These are phyloP conservation scores for Aphanomyces invadans DNA, from an alignment of 352 stramenopile species.

Conservation along the genomic window DNA sequence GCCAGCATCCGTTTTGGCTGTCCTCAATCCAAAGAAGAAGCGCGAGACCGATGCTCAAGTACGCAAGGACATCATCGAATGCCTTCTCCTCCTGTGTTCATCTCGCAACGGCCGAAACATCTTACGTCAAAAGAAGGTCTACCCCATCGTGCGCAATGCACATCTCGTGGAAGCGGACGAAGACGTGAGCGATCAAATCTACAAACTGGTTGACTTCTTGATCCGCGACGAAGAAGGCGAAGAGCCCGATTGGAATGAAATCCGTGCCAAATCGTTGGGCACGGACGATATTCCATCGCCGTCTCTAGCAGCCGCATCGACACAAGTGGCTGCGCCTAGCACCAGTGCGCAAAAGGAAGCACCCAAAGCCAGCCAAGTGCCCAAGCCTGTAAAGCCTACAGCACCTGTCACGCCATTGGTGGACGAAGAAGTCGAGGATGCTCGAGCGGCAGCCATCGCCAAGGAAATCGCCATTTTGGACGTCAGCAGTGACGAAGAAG, in stretches of 20 bases:
- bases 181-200: slow-evolving; percentile 79
- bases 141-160: slow-evolving; percentile 76
- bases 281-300: slow-evolving; percentile 35
- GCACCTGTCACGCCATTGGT: slow-evolving; percentile 23
- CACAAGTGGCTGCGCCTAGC: slow-evolving; percentile 12
- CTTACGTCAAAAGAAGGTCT: slow-evolving; percentile 78
- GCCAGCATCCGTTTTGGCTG: slow-evolving; percentile 58
- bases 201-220: slow-evolving; percentile 83
- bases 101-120: slow-evolving; percentile 70
- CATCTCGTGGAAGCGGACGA: slow-evolving; percentile 74
- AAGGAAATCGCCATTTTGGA: slow-evolving; percentile 66
- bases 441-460: slow-evolving; percentile 51
- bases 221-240: slow-evolving; percentile 83
- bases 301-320: slow-evolving; percentile 25
- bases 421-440: slow-evolving; percentile 65
- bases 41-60: slow-evolving; percentile 68
- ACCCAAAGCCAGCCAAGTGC: slow-evolving; percentile 13
- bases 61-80: slow-evolving; percentile 62
- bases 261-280: slow-evolving; percentile 58
- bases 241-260: slow-evolving; percentile 72
- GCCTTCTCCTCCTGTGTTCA: slow-evolving; percentile 66
- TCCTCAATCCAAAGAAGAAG: slow-evolving; percentile 74
- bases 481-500: slow-evolving; percentile 81
- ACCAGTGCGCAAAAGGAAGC: slow-evolving; percentile 11
- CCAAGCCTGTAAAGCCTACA: background rate